Conservation (phyloP, 148 eudicot genomes). For the Rhododendron simsii region DNA sequence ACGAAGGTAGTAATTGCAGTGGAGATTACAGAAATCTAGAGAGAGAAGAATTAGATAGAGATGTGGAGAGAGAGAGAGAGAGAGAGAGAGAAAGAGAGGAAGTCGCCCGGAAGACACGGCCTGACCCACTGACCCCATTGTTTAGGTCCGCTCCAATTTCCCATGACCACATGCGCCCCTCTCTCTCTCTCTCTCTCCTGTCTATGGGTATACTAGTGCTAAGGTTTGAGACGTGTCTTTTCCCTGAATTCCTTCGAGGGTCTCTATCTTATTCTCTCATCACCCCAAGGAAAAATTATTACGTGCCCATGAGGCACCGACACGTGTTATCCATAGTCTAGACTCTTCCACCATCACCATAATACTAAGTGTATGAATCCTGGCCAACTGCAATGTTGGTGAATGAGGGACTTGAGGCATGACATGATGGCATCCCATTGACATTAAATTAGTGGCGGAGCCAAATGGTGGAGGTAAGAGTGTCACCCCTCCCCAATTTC, state of each 20-base stretch:
- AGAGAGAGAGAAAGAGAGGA: background rate
- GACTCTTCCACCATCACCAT: background rate
- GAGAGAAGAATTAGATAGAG: background rate
- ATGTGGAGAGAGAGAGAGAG: background rate
- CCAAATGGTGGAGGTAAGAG: too few species aligned
- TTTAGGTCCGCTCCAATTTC: conserved; percentile 22
- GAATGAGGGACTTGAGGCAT: too few species aligned
- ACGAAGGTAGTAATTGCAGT: background rate
- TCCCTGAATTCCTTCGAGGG: background rate
- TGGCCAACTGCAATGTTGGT: too few species aligned
- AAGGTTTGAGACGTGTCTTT: background rate
- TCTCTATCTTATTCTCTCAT: background rate
- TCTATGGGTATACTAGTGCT: background rate
- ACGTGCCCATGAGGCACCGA: background rate
- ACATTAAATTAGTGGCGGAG: too few species aligned
- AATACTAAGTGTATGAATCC: background rate
- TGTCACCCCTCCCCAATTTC: too few species aligned
- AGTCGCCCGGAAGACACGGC: conserved; percentile 27
- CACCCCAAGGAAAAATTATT: background rate
- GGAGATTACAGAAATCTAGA: background rate
- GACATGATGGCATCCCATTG: too few species aligned
- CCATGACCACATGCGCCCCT: conserved; percentile 21
- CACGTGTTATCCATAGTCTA: background rate
- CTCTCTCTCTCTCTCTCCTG: background rate
- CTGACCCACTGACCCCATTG: conserved; percentile 24